A percentile compares a stretch with the other conserved stretches of the same genome.
These are phyloP conservation scores for Trichosporon asahii DNA, from an alignment of 1,284 basidiomycete species.

Conservation along the genomic window DNA sequence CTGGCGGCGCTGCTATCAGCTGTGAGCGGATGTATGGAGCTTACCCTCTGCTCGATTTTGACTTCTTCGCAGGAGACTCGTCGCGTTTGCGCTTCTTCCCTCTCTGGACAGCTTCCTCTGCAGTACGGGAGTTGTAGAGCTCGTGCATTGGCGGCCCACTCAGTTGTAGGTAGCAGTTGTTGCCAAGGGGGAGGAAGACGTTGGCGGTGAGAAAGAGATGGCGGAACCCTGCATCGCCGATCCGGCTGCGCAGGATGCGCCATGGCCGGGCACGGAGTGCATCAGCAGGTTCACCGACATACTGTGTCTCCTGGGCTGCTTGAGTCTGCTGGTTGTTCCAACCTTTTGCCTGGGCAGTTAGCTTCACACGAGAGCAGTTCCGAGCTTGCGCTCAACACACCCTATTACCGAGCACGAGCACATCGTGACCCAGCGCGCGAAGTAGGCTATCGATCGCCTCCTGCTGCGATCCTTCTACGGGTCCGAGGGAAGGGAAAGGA, in stretches of 20 bases:
- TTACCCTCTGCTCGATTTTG: background rate
- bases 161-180: slow-evolving; percentile 55
- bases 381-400: slow-evolving; percentile 21
- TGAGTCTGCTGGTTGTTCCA: background rate
- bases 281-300: slow-evolving; percentile 28
- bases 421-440: slow-evolving; percentile 29
- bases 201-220: slow-evolving; percentile 52
- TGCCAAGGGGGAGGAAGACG: slow-evolving; percentile 51
- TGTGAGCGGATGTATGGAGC: background rate
- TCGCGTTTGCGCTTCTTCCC: slow-evolving; percentile 21
- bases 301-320: background rate
- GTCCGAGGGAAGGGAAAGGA: background rate
- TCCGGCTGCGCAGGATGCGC: slow-evolving; percentile 39
- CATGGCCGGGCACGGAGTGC: slow-evolving; percentile 28
- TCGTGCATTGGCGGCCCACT: slow-evolving; percentile 51
- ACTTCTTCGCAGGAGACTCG: background rate
- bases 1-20: slow-evolving; percentile 13
- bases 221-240: slow-evolving; percentile 51
- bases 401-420: slow-evolving; percentile 26
- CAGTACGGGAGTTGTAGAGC: slow-evolving; percentile 21
- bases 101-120: background rate
- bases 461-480: slow-evolving; percentile 20
- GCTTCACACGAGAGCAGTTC: background rate
- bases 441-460: slow-evolving; percentile 39
- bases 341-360: background rate